Base-by-base conservation (phyloP, 2,329 filamentous ascomycete species). In the Hypoxylon sp. region DNA sequence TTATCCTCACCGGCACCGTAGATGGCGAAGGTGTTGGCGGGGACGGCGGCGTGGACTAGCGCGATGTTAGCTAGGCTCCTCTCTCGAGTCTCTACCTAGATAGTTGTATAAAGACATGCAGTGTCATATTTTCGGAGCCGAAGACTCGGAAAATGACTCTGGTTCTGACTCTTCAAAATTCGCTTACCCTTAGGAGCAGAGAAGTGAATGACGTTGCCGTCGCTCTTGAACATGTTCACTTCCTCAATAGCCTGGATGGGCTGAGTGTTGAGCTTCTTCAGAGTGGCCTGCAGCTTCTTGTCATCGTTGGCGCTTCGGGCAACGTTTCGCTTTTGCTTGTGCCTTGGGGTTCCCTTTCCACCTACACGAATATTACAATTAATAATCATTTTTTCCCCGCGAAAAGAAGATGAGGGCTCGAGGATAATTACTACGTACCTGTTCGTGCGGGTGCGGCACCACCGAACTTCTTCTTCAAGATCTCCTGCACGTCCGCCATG, bases 151-250 rank as follows among this genome's bases (percentile, higher is more conserved):
- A 59, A 24, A 54, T 6, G 33, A 35, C 55, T 31, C 19, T 42
- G 33, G 31, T 53, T 31, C 14, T 42, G 29, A 33, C 14, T 35
- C 13, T 44, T 54, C 68, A 71, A 58, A 31, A 22, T 17, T 44
- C 8, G 86, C 89, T 80, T 86, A 98, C 96, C 96, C 89, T 98
- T 98, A 78, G 96, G 96, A 80, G 93, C 93, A 78, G 94, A 92
- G 83, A 99, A 99, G 90, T 99, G 96, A 81, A 99, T 98, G 84
- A 99, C 96, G 84, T 99, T 99, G 84, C 96, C 96, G 82, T 99
- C 96, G 82, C 93, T 92, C 92, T 99, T 99, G 92, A 99, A 99
- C 96, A 99, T 99, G 92, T 99, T 99, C 83, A 99, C 96, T 88
- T 99, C 96, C 91, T 99, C 96, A 79, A 99, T 99, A 75, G 93